Base-by-base conservation (phyloP, 2,329 filamentous ascomycete genomes). In the Cylindrodendrum hubeiense region DNA sequence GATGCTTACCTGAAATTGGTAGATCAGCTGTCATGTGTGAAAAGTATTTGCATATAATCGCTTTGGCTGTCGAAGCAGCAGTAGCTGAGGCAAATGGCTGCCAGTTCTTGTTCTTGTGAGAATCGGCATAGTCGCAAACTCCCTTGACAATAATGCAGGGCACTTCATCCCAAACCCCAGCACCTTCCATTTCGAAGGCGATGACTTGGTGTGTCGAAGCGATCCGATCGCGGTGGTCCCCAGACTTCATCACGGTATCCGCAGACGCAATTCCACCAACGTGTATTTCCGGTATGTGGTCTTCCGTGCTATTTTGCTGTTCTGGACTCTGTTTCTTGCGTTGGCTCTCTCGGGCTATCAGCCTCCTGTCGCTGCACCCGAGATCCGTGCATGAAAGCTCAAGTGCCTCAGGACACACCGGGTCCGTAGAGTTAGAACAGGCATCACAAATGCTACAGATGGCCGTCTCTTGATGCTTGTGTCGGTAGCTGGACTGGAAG, bases 221-320 rank as follows among this genome's bases (percentile, higher is more conserved):
- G 12, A 64, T 44, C 5, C 13, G 9, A 12, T 64, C 61, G 9
- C 44, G 49, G n/a, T 51, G 46, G 15, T 33, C 37, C 15, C 33
- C 39, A 12, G 77, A 78, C 46, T 80, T 82, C 63, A 85, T 79
- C 1, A 84, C 79, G 1, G 71, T 74, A 66, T 59, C 56, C 1
- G 37, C 56, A 3, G 56, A 59, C 15, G 34, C 56, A 52, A 52
- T 44, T 1, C 24, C 56, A 0, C 82, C 82, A 30, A 83, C 69
- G 50, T 81, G 78, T 0, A 83, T 57, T 8, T 26, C 37, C 5
- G 63, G 68, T 3, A 59, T 30, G 19, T 39, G 50, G 13, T 21
- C 33, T 7, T 19, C 12, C 13, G 22, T 72, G 39, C 76, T 73
- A 17, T 76, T 66, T 1, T 68, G 54, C 3, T 76, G 66, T 26